Base-by-base conservation (phyloP, 768 basidiomycete genomes). In the Roridomyces roridus region DNA sequence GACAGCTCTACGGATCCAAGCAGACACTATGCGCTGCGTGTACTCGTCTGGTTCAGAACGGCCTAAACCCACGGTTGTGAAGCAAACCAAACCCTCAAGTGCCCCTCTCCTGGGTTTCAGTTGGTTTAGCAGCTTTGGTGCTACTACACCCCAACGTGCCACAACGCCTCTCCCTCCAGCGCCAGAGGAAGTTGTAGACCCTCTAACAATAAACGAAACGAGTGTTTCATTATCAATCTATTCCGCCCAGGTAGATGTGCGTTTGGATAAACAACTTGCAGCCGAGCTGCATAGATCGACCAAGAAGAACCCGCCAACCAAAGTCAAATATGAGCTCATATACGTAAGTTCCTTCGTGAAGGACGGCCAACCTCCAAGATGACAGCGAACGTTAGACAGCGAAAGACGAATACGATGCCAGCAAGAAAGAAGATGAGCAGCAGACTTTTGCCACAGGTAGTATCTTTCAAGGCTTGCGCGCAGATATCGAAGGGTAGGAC, bases 251-350 rank as follows among this genome's bases (percentile, higher is more conserved):
- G 81, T 91, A 14, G 79, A 80, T 41, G 87, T 92, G 18, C 79
- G 73, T 39, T 69, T 92, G 17, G 85, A 85, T 59, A 80, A 83
- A 70, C 91, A 88, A 66, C 74, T 89, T 44, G 77, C 83, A 2
- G 70, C 76, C 9, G 96, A 98, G 70, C 76, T 98, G 29, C 82
- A 90, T 56, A 80, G 96, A 55, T 92, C 94, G 1, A 99, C 96
- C 11, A 98, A 98, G 82, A 99, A 99, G 78, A 88, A 91, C 51
- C 91, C 93, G 0, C 96, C 96, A 0, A 75, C 73, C 5, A 82
- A 77, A 47, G 82, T 95, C 68, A 86, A 80, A 51, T 90, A 91
- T 51, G 85, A 91, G 62, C 78, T 99, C 12, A 93, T 99, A 36
- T 98, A 92, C 75, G 89, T 91, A 48, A 60, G 85, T 70, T 9